Percentiles rank a stretch among this genome's conserved stretches.
Conservation (phyloP, 148 eudicot species). For the Suaeda aralocaspica region DNA sequence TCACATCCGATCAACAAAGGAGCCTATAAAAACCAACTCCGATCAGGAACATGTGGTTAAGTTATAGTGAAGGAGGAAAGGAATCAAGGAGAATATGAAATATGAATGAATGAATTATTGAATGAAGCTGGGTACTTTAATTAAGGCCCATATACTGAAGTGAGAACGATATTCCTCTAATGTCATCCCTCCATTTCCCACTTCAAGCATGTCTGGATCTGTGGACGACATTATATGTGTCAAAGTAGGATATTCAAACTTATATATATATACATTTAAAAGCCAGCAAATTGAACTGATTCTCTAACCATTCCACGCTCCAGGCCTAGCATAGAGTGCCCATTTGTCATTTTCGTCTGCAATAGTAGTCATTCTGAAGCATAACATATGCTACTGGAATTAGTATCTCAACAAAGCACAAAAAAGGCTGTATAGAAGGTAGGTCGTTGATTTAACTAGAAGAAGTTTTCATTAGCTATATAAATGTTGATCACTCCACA, state of each 20-base stretch:
- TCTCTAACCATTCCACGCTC: slow-evolving; percentile 88
- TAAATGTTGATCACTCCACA: too few relatives aligned
- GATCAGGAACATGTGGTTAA: too few relatives aligned
- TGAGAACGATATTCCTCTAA: slow-evolving; percentile 69
- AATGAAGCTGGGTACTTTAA: slow-evolving; percentile 36
- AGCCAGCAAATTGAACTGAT: too few relatives aligned
- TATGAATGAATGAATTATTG: too few relatives aligned
- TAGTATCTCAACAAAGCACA: not conserved
- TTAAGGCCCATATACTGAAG: slow-evolving; percentile 93
- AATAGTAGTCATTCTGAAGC: slow-evolving; percentile 45
- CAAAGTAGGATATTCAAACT: not conserved
- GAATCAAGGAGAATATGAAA: too few relatives aligned
- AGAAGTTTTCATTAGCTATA: too few relatives aligned
- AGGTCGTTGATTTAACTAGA: too few relatives aligned
- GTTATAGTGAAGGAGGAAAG: too few relatives aligned
- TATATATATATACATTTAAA: too few relatives aligned
- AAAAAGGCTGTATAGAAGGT: not conserved
- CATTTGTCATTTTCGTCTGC: slow-evolving; percentile 72
- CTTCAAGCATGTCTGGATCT: slow-evolving; percentile 98
- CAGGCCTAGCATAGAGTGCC: slow-evolving; percentile 67
- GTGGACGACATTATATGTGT: not conserved
- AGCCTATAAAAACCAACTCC: slow-evolving; percentile 39
- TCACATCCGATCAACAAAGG: slow-evolving; percentile 92
- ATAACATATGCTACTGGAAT: not conserved
- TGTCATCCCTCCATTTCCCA: slow-evolving; percentile 96